A percentile compares a stretch with the other conserved stretches of the same genome.
These are phyloP conservation scores for Alliaria petiolata DNA, from an alignment of 345 rosid species.

Conservation along the genomic window DNA sequence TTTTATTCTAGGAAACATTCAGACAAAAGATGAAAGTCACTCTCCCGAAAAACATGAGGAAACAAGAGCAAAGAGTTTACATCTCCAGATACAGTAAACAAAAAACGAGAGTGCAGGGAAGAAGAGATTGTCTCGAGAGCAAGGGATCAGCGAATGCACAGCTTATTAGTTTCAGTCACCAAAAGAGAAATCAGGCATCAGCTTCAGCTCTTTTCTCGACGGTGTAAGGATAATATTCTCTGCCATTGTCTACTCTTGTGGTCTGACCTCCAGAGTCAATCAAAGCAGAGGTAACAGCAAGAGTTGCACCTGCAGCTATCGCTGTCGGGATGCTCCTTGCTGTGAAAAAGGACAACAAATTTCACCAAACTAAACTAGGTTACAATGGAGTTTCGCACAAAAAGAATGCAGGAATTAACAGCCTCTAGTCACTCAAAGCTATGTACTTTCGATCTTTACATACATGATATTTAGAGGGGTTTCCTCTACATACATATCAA, in stretches of 20 bases:
- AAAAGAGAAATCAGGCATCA: constrained; percentile 40
- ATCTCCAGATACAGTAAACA: constrained; percentile 40
- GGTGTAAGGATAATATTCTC: constrained; percentile 91
- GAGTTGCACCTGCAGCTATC: constrained; percentile 78
- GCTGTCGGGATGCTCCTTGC: constrained; percentile 88
- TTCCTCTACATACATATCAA: not conserved
- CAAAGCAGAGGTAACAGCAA: constrained; percentile 76
- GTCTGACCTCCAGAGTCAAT: constrained; percentile 95
- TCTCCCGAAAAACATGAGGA: constrained; percentile 7
- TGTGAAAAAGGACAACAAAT: constrained; percentile 19
- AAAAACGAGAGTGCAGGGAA: too few species aligned
- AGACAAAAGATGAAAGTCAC: constrained; percentile 12
- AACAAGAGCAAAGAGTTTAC: constrained; percentile 30
- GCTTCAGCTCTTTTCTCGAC: constrained; percentile 69
- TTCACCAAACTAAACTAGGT: not conserved
- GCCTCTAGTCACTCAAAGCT: not conserved
- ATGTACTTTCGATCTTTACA: not conserved
- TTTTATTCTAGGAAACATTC: constrained; percentile 21
- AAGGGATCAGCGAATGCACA: constrained; percentile 7
- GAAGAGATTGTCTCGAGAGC: constrained; percentile 17
- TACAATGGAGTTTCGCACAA: not conserved
- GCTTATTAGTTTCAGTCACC: constrained; percentile 14
- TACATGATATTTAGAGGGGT: not conserved
- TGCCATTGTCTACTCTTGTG: constrained; percentile 79
- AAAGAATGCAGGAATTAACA: not conserved